These are phyloP conservation scores for Lichtheimia hyalospora DNA, from an alignment of 371 early-diverging fungal genomes.

Conservation along the genomic window DNA sequence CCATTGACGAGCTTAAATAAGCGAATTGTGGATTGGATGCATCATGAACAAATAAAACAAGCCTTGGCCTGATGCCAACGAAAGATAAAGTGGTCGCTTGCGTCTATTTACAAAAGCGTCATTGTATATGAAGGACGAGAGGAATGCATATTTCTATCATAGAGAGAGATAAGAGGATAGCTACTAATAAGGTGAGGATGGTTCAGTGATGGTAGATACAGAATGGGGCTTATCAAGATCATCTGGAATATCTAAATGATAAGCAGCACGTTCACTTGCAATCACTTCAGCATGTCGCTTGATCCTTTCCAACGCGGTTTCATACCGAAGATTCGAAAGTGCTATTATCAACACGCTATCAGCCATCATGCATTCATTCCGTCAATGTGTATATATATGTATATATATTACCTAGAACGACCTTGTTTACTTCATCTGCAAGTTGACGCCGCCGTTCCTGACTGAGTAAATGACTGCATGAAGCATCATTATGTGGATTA, in stretches of 20 bases:
- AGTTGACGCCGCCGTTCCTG: constrained; percentile 33
- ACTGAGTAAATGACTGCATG: constrained; percentile 26
- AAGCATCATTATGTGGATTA: constrained; percentile 36
- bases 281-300: constrained; percentile 7
- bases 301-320: constrained; percentile 12
- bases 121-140: too few relatives aligned
- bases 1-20: constrained; percentile 40
- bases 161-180: too few relatives aligned
- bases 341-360: background rate
- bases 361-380: too few relatives aligned
- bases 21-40: background rate
- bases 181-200: too few relatives aligned
- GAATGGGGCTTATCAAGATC: constrained; percentile 1
- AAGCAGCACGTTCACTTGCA: constrained; percentile 7
- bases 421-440: constrained; percentile 33
- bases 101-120: too few relatives aligned
- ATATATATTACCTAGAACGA: constrained; percentile 22
- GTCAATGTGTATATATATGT: background rate
- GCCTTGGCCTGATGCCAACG: too few relatives aligned
- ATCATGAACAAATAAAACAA: too few relatives aligned
- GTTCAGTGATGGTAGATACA: too few relatives aligned
- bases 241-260: background rate
- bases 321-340: constrained; percentile 8
- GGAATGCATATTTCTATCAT: too few relatives aligned
- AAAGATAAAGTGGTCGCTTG: too few relatives aligned